Evolutionary conservation across 2,329 filamentous ascomycete species (phyloP).

Genomic region (Teratosphaeriaceae sp.): DNA sequence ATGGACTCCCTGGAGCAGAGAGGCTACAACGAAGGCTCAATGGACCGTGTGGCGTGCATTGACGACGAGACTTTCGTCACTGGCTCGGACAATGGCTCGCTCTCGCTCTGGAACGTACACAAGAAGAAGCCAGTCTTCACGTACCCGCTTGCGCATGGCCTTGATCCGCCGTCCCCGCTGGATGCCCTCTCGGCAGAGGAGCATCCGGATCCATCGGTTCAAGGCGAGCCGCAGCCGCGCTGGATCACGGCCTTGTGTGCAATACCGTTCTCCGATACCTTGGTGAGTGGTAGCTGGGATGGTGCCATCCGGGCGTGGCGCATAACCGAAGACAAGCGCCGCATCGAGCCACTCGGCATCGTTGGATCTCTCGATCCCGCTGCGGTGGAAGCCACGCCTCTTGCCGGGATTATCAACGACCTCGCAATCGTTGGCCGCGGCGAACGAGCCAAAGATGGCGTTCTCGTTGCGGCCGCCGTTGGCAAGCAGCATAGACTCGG

Average conservation of each 20-base stretch:
- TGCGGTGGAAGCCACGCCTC: background rate
- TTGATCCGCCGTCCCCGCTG: slow-evolving; percentile 64
- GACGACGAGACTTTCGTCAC: slow-evolving; percentile 87
- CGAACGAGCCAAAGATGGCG: slow-evolving; percentile 62
- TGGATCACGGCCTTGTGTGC: slow-evolving; percentile 86
- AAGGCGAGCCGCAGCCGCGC: slow-evolving; percentile 52
- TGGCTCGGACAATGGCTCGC: slow-evolving; percentile 80
- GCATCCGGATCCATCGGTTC: slow-evolving; percentile 50
- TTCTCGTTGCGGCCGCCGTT: slow-evolving; percentile 79
- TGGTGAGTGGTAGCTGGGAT: slow-evolving; percentile 92
- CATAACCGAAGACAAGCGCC: slow-evolving; percentile 74
- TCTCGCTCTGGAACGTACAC: slow-evolving; percentile 80
- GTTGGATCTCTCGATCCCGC: background rate
- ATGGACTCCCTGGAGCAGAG: slow-evolving; percentile 36
- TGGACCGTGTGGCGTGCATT: slow-evolving; percentile 86
- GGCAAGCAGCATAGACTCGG: slow-evolving; percentile 83
- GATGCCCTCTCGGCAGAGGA: slow-evolving; percentile 67
- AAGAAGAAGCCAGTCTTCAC: slow-evolving; percentile 93
- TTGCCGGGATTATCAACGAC: slow-evolving; percentile 74
- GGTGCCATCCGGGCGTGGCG: slow-evolving; percentile 81
- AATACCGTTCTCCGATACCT: slow-evolving; percentile 82
- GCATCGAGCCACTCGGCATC: slow-evolving; percentile 61
- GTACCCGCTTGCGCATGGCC: slow-evolving; percentile 72
- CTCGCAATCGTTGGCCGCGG: slow-evolving; percentile 82
- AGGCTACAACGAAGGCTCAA: slow-evolving; percentile 66